Evolutionary conservation across 306 rosid species (phyloP).

Genomic region (Datisca glomerata): DNA sequence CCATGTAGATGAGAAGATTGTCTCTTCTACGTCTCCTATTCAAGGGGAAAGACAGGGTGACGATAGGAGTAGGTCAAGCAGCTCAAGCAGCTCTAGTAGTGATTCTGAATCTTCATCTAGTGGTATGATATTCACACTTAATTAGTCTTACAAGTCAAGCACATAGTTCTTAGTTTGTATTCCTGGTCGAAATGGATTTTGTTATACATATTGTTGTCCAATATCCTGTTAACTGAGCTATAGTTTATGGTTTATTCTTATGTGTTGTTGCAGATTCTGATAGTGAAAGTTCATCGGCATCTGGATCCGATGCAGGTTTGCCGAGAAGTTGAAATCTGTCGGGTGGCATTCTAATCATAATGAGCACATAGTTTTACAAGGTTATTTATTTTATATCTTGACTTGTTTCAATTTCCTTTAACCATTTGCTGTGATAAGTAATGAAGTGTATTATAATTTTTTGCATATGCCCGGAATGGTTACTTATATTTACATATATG

Average conservation of each 20-base stretch:
- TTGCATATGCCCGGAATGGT: too few relatives aligned
- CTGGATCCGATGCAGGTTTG: slow-evolving; percentile 81
- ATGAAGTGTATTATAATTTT: too few relatives aligned
- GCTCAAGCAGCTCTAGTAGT: slow-evolving; percentile 94
- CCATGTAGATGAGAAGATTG: slow-evolving; percentile 40
- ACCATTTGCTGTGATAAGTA: too few relatives aligned
- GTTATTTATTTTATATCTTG: too few relatives aligned
- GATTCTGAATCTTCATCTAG: slow-evolving; percentile 94
- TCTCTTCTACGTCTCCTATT: slow-evolving; percentile 34
- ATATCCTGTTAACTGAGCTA: too few relatives aligned
- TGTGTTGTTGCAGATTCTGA: slow-evolving; percentile 62
- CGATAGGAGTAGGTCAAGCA: slow-evolving; percentile 83
- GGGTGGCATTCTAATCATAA: slow-evolving; percentile 8
- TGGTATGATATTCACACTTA: slow-evolving; percentile 61
- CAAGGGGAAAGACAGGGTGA: slow-evolving; percentile 46
- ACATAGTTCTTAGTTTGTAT: too few relatives aligned
- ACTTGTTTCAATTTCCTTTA: too few relatives aligned
- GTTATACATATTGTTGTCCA: too few relatives aligned
- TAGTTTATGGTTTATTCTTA: background rate
- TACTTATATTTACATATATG: too few relatives aligned
- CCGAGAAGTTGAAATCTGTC: slow-evolving; percentile 38
- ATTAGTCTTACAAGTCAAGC: too few relatives aligned
- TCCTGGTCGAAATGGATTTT: too few relatives aligned
- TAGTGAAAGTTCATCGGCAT: slow-evolving; percentile 88
- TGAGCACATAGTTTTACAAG: too few relatives aligned